Evolutionary conservation across 192 early-diverging fungal genomes (phyloP), one percentile per base, ranked within the genome.

Genomic region (Coemansia sp.): DNA sequence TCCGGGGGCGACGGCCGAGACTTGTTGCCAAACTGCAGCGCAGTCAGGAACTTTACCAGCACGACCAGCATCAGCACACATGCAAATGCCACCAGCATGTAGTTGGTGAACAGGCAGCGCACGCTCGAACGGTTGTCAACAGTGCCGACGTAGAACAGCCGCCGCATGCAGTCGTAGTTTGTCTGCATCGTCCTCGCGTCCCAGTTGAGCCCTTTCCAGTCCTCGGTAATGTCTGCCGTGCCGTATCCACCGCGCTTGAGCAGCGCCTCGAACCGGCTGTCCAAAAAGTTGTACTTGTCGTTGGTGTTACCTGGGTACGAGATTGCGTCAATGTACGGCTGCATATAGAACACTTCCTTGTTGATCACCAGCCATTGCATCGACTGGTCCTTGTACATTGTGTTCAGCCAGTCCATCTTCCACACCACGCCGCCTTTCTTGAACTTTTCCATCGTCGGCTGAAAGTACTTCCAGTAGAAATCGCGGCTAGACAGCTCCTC

Each of bases 51-150:
- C 70, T 92, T 90, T 61, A 89, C 84, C n/a, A 85, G 67, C 12
- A 98, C 90, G 44, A 97, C 89, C 6, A 84, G 54, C n/a, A 89
- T 88, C 71, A 97, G 71, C n/a, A 97, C 53, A 21, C 83, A 68
- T 0, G 92, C 87, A 57, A 89, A 88, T 5, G 86, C 87, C 61
- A 96, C 75, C 49, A 97, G 68, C 61, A 97, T 83, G 65, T 93
- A 96, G 72, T 93, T 92, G 28, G 90, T 88, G 65, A 95, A 88
- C 58, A 82, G 72, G 72, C 95, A 97, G 57, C 82, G 72, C 28
- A 92, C 71, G 3, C 84, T 82, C 23, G 89, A 70, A 24, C 94
- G 85, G 36, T 87, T 87, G 72, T 98, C 95, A 17, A 96, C 51
- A 52, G 80, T 68, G 66, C 94, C 96, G 11, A 91, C 79, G 47